phyloP scores from a whole-genome alignment of 176 grass and related monocot species.

The Oryza meridionalis region DNA sequence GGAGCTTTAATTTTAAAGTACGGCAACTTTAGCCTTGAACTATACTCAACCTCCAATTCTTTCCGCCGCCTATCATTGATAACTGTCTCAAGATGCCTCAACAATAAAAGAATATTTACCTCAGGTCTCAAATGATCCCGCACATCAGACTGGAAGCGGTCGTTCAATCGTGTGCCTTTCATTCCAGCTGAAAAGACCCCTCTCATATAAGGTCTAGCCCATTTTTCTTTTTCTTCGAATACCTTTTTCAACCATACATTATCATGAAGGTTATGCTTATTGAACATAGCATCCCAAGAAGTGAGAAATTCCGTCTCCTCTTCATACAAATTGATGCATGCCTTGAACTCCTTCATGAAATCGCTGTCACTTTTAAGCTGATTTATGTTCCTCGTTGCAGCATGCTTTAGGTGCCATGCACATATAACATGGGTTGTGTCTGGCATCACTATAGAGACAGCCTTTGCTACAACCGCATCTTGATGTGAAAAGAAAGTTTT shows the following conservation, averaged over 20 bases:
- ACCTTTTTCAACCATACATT: conserved; percentile 58
- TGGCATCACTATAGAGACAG: conserved; percentile 47
- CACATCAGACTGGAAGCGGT: conserved; percentile 41
- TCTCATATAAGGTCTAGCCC: conserved; percentile 57
- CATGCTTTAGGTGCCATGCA: conserved; percentile 59
- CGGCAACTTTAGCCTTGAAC: conserved; percentile 53
- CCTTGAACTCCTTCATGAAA: conserved; percentile 71
- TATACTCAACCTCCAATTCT: conserved; percentile 55
- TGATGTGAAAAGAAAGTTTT: conserved; percentile 58
- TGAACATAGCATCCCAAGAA: conserved; percentile 60
- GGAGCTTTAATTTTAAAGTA: conserved; percentile 71
- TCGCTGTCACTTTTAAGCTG: conserved; percentile 39
- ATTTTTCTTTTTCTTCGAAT: conserved; percentile 71
- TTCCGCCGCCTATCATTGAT: conserved; percentile 51
- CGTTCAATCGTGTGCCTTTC: conserved; percentile 46
- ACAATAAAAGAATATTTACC: conserved; percentile 43
- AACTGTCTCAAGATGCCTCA: conserved; percentile 50
- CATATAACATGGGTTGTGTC: conserved; percentile 58
- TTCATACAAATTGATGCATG: conserved; percentile 56
- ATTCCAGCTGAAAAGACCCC: conserved; percentile 62
- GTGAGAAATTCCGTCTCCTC: conserved; percentile 56
- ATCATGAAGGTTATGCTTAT: conserved; percentile 54
- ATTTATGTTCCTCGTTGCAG: conserved; percentile 41
- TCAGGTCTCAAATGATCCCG: conserved; percentile 54
- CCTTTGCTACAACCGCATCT: conserved; percentile 46